Evolutionary conservation across 176 grass and related monocot genomes (phyloP).

Genomic region (Oryza officinalis): DNA sequence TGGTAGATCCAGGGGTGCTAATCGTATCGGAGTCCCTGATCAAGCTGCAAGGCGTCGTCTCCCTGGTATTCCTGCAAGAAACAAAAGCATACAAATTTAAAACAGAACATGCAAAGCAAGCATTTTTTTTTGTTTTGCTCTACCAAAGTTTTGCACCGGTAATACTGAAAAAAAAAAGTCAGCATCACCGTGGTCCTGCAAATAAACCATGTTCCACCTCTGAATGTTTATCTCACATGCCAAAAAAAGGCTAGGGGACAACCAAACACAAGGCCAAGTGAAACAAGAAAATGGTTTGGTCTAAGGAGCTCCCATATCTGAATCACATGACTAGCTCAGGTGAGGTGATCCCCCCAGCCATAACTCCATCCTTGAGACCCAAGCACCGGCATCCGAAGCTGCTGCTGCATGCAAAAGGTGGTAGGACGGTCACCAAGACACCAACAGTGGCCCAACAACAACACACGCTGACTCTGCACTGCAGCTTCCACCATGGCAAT

Average conservation of each 20-base stretch:
- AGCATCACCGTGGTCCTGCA: constrained; percentile 1
- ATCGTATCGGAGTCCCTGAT: constrained; percentile 36
- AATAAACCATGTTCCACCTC: background rate
- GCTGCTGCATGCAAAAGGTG: constrained; percentile 26
- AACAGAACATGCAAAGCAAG: background rate
- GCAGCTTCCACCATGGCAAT: background rate
- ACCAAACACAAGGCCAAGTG: background rate
- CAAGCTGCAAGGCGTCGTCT: constrained; percentile 61
- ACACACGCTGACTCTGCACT: constrained; percentile 1
- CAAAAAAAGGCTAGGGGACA: constrained; percentile 29
- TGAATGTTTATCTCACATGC: constrained; percentile 8
- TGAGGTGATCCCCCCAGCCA: constrained; percentile 23
- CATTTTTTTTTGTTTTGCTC: background rate
- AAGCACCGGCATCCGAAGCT: constrained; percentile 26
- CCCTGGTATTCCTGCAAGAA: constrained; percentile 41
- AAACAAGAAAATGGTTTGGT: constrained; percentile 38
- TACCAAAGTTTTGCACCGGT: background rate
- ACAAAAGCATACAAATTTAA: background rate
- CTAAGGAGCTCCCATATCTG: constrained; percentile 8
- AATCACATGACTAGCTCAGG: constrained; percentile 32
- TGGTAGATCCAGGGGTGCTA: constrained; percentile 45
- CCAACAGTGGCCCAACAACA: constrained; percentile 27
- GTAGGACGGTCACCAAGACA: constrained; percentile 20
- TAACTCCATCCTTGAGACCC: constrained; percentile 8
- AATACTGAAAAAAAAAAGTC: background rate